These are phyloP conservation scores for Penicillium verrucosum DNA, from an alignment of 2,329 filamentous ascomycete species.

Conservation along the genomic window DNA sequence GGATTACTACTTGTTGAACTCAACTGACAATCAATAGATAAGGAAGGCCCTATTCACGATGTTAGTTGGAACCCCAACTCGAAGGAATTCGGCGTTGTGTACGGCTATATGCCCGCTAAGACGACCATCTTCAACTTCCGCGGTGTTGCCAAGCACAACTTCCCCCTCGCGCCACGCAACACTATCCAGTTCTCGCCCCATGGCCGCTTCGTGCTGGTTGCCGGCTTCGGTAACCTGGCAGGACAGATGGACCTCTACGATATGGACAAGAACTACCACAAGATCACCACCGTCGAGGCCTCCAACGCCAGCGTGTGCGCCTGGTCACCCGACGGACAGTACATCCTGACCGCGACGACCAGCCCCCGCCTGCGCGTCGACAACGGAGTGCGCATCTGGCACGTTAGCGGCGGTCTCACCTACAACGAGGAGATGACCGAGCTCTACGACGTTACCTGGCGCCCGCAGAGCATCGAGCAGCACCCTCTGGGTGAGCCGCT, in stretches of 20 bases:
- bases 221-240: constrained; percentile 94
- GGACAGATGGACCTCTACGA: constrained; percentile 98
- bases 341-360: constrained; percentile 96
- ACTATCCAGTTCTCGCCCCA: constrained; percentile 93
- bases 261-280: constrained; percentile 86
- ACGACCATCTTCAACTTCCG: constrained; percentile 95
- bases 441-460: constrained; percentile 86
- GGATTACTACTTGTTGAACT: neutral
- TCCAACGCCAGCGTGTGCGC: constrained; percentile 94
- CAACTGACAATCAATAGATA: constrained; percentile 55
- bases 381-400: constrained; percentile 94
- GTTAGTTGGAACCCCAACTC: constrained; percentile 98
- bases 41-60: constrained; percentile 96
- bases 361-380: constrained; percentile 93
- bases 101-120: constrained; percentile 99
- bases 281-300: constrained; percentile 90
- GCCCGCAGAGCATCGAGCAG: constrained; percentile 65
- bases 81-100: constrained; percentile 95
- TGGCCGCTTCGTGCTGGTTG: constrained; percentile 87
- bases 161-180: constrained; percentile 84
- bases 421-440: constrained; percentile 95
- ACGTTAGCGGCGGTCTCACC: constrained; percentile 82
- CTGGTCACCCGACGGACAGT: constrained; percentile 94
- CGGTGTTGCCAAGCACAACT: constrained; percentile 76
- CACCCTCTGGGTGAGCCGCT: constrained; percentile 69